These are phyloP conservation scores for Ophioceras dolichostomum DNA, from an alignment of 2,329 filamentous ascomycete genomes.

Conservation along the genomic window DNA sequence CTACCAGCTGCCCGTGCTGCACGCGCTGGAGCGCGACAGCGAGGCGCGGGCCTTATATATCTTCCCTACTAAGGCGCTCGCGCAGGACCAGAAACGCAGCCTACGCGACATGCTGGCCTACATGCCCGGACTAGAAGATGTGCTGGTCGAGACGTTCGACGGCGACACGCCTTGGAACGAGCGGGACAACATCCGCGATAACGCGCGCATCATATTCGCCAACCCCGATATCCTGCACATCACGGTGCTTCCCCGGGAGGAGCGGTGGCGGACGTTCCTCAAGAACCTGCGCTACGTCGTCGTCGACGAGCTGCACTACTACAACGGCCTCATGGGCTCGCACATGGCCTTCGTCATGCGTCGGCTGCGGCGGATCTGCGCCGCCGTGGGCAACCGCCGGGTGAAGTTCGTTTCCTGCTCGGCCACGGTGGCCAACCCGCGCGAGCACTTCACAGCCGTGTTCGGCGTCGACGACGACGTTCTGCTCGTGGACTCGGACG, in stretches of 20 bases:
- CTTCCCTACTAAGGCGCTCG: constrained; percentile 92
- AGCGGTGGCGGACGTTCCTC: constrained; percentile 78
- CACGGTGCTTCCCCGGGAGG: constrained; percentile 85
- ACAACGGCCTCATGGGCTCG: constrained; percentile 88
- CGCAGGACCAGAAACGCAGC: constrained; percentile 85
- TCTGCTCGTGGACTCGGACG: constrained; percentile 76
- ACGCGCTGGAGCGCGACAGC: constrained; percentile 68
- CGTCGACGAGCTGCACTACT: constrained; percentile 85
- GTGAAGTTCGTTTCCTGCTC: constrained; percentile 94
- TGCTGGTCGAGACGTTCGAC: constrained; percentile 86
- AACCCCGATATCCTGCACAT: constrained; percentile 98
- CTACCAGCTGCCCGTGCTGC: constrained; percentile 85
- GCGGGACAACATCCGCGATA: constrained; percentile 69
- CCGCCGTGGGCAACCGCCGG: constrained; percentile 72
- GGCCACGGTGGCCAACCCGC: constrained; percentile 87
- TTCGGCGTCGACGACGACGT: constrained; percentile 72
- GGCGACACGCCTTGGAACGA: constrained; percentile 81
- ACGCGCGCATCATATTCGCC: constrained; percentile 88
- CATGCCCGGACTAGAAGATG: constrained; percentile 63
- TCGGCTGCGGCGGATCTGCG: constrained; percentile 73
- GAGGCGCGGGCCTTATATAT: constrained; percentile 89
- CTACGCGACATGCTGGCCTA: constrained; percentile 74
- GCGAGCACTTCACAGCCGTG: constrained; percentile 86
- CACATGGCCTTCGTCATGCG: constrained; percentile 95
- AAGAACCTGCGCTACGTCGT: constrained; percentile 83